Base-by-base conservation (phyloP, 352 stramenopile genomes). In the Thalassiosira oceanica region DNA sequence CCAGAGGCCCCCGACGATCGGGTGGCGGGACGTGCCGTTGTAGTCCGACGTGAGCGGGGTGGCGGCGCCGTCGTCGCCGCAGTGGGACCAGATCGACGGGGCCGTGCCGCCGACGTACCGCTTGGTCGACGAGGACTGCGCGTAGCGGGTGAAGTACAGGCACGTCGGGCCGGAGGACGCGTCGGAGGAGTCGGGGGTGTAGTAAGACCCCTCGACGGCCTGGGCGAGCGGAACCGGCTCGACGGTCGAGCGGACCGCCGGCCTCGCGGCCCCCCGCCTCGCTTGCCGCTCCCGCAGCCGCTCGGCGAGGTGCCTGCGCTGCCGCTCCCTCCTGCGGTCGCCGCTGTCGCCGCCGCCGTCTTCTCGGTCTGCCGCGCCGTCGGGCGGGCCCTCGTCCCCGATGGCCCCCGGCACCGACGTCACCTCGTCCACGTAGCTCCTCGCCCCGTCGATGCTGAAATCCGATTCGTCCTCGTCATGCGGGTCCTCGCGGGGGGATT, bases 41-140 rank as follows among this genome's bases (percentile, higher is more conserved):
- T 82, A 90, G 29, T 80, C 51, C 23, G 15, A 33, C 16, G 74
- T 76, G 0, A 83, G 27, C 23, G 53, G 39, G 2, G 75, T 20
- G 5, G 68, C 64, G 2, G 67, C 2, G 31, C 57, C 51, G 16
- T 62, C 37, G 29, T 41, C 56, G 16, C 77, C 35, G 45, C 82
- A 89, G 44, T 85, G 86, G 5, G 51, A 49, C 67, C 78, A 90
- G 2, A 90, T 45, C 28, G 45, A 61, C 73, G 86, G 76, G 7
- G 79, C 81, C 4, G 81, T 89, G 6, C 81, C 81, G 16, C 81
- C 81, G 1, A 86, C 74, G 39, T 89, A 89, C 24, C 78, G 75
- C 49, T 73, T 74, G 1, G 81, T 89, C 29, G 62, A 33, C 0
- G 58, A 79, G 0, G 67, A 77, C 61, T 89, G 81, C 31, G 72